A percentile compares a stretch with the other conserved stretches of the same genome.
These are phyloP conservation scores for Dipsacomyces acuminosporus DNA, from an alignment of 371 early-diverging fungal species.

Conservation along the genomic window DNA sequence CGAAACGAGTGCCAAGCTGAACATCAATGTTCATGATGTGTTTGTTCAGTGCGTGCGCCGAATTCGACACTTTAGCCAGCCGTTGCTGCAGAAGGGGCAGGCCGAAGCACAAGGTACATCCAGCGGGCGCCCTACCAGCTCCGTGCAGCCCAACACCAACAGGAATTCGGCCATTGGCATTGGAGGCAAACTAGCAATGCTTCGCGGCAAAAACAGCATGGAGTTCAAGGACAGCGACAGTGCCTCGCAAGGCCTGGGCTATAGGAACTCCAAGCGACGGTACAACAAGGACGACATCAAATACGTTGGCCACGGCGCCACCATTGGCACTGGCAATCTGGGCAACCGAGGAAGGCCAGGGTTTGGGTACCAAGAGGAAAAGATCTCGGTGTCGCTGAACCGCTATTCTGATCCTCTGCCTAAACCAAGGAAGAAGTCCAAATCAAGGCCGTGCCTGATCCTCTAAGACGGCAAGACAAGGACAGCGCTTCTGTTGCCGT, in stretches of 20 bases:
- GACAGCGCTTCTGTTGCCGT: too few species aligned
- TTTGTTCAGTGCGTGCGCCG: constrained; percentile 85
- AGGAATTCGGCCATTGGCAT: too few species aligned
- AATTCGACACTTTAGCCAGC: constrained; percentile 50
- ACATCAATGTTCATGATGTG: constrained; percentile 84
- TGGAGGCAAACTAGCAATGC: too few species aligned
- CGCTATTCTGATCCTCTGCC: too few species aligned
- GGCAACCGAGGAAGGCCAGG: background rate
- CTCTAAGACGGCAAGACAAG: background rate
- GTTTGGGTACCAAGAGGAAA: too few species aligned
- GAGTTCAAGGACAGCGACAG: background rate
- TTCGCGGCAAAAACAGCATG: background rate
- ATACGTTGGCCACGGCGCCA: background rate
- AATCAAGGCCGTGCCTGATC: background rate
- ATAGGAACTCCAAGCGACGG: background rate
- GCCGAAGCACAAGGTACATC: background rate
- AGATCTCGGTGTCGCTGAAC: too few species aligned
- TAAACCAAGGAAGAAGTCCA: too few species aligned
- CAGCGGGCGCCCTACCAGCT: background rate
- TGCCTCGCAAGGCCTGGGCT: background rate
- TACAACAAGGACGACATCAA: constrained; percentile 3
- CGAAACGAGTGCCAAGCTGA: constrained; percentile 88
- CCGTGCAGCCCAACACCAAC: background rate
- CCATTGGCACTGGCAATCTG: background rate
- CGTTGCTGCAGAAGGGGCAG: background rate